phyloP scores from a whole-genome alignment of 192 early-diverging fungal species.

The Nowakowskiella sp. region DNA sequence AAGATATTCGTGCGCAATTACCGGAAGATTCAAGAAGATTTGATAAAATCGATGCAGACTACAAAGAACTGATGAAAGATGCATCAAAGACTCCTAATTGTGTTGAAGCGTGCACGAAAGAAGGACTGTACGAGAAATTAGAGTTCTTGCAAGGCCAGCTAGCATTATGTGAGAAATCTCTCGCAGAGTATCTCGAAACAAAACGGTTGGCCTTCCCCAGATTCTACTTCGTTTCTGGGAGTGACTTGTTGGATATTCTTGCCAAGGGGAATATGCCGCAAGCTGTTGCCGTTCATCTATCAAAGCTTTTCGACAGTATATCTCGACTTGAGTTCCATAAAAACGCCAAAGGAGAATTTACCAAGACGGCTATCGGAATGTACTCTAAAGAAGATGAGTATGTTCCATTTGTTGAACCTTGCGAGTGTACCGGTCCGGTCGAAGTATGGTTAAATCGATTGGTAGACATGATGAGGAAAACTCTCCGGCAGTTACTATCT shows the following conservation, averaged over 20 bases:
- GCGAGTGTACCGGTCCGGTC: conserved; percentile 55
- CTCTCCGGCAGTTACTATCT: conserved; percentile 39
- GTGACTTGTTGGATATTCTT: conserved; percentile 56
- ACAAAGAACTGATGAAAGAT: conserved; percentile 51
- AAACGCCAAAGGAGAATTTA: conserved; percentile 38
- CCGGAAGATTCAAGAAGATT: conserved; percentile 59
- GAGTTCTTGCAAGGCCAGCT: conserved; percentile 50
- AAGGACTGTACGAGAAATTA: conserved; percentile 45
- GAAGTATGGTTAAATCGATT: conserved; percentile 59
- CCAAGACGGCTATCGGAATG: conserved; percentile 58
- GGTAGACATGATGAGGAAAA: conserved; percentile 49
- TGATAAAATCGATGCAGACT: conserved; percentile 49
- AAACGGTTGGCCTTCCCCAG: conserved; percentile 57
- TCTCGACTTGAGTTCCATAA: conserved; percentile 45
- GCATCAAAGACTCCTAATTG: conserved; percentile 51
- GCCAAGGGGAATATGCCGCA: conserved; percentile 58
- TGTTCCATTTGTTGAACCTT: conserved; percentile 43
- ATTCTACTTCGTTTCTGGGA: conserved; percentile 59
- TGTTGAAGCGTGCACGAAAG: conserved; percentile 47
- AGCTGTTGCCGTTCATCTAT: conserved; percentile 48
- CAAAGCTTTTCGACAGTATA: conserved; percentile 56
- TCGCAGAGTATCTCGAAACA: conserved; percentile 58
- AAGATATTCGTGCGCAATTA: conserved; percentile 56
- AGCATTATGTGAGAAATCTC: conserved; percentile 58
- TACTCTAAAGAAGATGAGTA: conserved; percentile 55